Conservation (phyloP, 495 filamentous ascomycete genomes). For the Penicillium fimorum region DNA sequence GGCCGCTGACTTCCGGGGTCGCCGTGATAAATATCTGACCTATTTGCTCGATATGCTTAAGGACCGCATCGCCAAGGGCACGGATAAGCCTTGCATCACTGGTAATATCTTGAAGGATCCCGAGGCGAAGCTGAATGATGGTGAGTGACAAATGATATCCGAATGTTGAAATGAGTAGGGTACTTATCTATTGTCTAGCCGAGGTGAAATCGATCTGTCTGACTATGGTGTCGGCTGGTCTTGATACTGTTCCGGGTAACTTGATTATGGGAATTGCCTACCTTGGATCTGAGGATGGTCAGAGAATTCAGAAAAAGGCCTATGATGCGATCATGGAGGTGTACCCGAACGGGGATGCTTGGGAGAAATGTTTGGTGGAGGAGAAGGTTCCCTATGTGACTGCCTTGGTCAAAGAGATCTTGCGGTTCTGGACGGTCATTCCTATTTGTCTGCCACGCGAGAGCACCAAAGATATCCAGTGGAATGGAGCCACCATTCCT, state of each 20-base stretch:
- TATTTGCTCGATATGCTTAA: conserved; percentile 59
- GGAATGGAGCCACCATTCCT: conserved; percentile 57
- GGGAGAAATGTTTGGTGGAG: conserved; percentile 62
- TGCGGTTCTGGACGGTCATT: conserved; percentile 73
- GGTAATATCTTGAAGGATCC: conserved; percentile 67
- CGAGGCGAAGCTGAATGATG: conserved; percentile 60
- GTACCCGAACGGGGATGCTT: conserved; percentile 64
- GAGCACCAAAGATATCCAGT: conserved; percentile 63
- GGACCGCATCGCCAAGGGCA: conserved; percentile 56
- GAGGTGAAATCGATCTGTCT: conserved; percentile 72
- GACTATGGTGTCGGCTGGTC: conserved; percentile 71
- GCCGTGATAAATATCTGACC: conserved; percentile 58
- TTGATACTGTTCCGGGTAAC: conserved; percentile 69
- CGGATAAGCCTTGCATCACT: conserved; percentile 68
- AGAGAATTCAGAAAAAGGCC: conserved; percentile 61
- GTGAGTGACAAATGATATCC: conserved; percentile 29
- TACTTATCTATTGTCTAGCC: conserved; percentile 34
- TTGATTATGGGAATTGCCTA: conserved; percentile 72
- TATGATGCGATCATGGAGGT: conserved; percentile 62
- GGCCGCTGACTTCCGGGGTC: conserved; percentile 52
- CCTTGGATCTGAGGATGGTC: conserved; percentile 59
- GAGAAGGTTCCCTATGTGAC: conserved; percentile 71
- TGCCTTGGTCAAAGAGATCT: conserved; percentile 65
- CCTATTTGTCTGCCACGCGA: conserved; percentile 67
- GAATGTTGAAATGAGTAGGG: not conserved